Conservation (phyloP, 2,329 filamentous ascomycete species). For the Fulvia fulva region DNA sequence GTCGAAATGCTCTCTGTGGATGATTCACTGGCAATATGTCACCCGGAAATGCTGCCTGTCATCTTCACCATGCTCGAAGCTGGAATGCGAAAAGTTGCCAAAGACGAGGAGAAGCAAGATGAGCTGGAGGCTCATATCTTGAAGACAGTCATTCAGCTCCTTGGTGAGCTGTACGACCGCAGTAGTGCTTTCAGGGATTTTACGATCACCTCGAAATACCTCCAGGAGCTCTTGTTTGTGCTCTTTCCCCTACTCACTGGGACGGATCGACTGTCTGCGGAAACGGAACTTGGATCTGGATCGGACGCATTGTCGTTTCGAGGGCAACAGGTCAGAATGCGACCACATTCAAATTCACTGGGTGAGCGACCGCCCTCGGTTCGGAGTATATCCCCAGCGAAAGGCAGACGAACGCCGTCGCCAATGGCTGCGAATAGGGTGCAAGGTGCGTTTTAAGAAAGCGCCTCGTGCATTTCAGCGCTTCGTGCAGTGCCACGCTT, state of each 20-base stretch:
- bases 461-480: too few relatives aligned
- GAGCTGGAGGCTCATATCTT: conserved; percentile 56
- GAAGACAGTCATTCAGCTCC: conserved; percentile 71
- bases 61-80: conserved; percentile 84
- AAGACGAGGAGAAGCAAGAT: conserved; percentile 51
- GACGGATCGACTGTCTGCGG: conserved; percentile 74
- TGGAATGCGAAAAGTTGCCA: conserved; percentile 68
- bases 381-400: conserved; percentile 57
- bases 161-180: conserved; percentile 72
- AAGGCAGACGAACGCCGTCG: conserved; percentile 40
- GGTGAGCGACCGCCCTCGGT: conserved; percentile 62
- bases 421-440: conserved; percentile 42
- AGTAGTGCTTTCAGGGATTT: conserved; percentile 81
- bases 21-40: conserved; percentile 61
- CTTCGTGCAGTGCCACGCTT: background rate
- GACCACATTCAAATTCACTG: conserved; percentile 63
- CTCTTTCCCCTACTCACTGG: conserved; percentile 87
- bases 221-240: conserved; percentile 71
- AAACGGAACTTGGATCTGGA: conserved; percentile 84
- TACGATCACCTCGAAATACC: conserved; percentile 71
- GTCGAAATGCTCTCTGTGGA: conserved; percentile 63
- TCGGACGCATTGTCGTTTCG: conserved; percentile 81
- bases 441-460: conserved; percentile 38
- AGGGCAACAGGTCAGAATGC: conserved; percentile 77
- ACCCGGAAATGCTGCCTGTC: conserved; percentile 74